Evolutionary conservation across 1,284 basidiomycete species (phyloP).

Genomic region (Xerocomus minutiporus): DNA sequence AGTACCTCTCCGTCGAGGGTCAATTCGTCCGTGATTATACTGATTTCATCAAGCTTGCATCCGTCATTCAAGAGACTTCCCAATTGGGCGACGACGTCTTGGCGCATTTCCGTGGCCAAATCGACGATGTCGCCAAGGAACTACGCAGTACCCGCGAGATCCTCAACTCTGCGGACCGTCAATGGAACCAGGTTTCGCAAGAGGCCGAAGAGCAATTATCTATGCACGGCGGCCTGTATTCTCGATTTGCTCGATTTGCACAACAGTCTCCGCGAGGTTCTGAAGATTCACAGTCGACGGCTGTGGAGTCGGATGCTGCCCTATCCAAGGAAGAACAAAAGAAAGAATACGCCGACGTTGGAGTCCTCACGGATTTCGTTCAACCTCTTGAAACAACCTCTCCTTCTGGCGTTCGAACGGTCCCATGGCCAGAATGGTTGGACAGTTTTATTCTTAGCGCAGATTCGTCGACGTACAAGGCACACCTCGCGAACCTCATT

Average conservation of each 20-base stretch:
- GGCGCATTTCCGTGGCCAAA: constrained; percentile 45
- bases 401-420: constrained; percentile 24
- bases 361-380: constrained; percentile 22
- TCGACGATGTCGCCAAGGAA: constrained; percentile 48
- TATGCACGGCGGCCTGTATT: constrained; percentile 11
- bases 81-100: constrained; percentile 44
- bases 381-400: constrained; percentile 22
- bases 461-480: constrained; percentile 35
- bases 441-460: constrained; percentile 33
- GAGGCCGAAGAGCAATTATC: constrained; percentile 41
- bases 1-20: constrained; percentile 40
- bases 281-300: constrained; percentile 53
- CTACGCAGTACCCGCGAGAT: constrained; percentile 43
- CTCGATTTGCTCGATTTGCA: constrained; percentile 33
- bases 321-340: constrained; percentile 19
- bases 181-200: constrained; percentile 41
- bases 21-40: constrained; percentile 34
- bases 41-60: constrained; percentile 42
- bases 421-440: constrained; percentile 40
- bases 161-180: constrained; percentile 36
- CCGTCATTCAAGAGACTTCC: constrained; percentile 43
- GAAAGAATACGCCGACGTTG: constrained; percentile 22
- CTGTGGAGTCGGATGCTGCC: constrained; percentile 30
- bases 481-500: constrained; percentile 35
- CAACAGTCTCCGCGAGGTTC: constrained; percentile 41